Evolutionary conservation across 768 basidiomycete genomes (phyloP), one percentile per base, ranked within the genome.

Genomic region (Podaxis sp.): DNA sequence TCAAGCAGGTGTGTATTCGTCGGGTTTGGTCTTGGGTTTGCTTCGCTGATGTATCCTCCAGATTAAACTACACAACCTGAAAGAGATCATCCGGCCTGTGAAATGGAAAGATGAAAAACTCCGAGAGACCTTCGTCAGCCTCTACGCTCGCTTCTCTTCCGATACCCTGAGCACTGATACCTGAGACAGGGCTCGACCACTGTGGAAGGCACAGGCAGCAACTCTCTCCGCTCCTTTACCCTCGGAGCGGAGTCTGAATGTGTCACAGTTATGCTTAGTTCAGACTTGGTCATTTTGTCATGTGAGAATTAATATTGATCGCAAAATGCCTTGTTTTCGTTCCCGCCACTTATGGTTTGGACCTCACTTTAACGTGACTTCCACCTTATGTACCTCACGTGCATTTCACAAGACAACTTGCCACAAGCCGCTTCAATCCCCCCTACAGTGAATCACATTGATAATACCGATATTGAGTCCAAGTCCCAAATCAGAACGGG

Each of bases 131-230:
- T 58, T 58, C 13, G 57, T 58, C 7, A 47, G 57, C 24, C 24
- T 65, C 61, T 65, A 64, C 60, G n/a, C 67, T 64, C 63, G 69
- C 67, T 71, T 58, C 66, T 38, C 19, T 46, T 19, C 43, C 4
- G 43, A 46, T n/a, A 33, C 8, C 2, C 17, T 46, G 13, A 24
- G 19, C 11, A 38, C 11, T 55, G n/a, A 40, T 22, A 19, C 37
- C 36, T 15, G 15, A 46, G 7, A 46, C 13, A 41, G 54, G 54
- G 54, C 24, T 38, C 19, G 2, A 24, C n/a, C 37, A 38, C 36
- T 2, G n/a, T 40, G 12, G 37, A 55, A 9, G 37, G 22, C 2
- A 24, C 6, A 0, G 19, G 37, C 13, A 24, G 24, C 19, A 55
- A 33, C 19, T 22, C 19, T 37, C 54, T 55, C 37, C n/a, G 54